Evolutionary conservation across 345 rosid species (phyloP).

Genomic region (Zanthoxylum bungeanum): DNA sequence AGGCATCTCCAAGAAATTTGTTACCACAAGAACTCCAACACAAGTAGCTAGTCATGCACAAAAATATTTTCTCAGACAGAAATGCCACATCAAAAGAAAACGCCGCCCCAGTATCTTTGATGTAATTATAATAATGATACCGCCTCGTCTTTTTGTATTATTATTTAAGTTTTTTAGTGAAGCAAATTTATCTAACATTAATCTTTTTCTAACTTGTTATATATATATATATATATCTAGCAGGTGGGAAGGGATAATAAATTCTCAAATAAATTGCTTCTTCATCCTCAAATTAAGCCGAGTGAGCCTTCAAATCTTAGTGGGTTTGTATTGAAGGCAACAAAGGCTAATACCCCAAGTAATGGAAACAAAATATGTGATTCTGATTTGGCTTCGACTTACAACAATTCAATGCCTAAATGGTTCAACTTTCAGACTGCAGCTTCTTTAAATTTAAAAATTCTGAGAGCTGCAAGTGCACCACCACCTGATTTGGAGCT

Average conservation of each 20-base stretch:
- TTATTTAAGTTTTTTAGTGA: background rate
- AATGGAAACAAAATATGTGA: background rate
- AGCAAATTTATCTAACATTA: background rate
- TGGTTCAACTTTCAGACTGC: background rate
- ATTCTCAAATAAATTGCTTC: background rate
- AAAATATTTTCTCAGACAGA: conserved; percentile 32
- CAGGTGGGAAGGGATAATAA: conserved; percentile 13
- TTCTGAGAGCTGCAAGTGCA: background rate
- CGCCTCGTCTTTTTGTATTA: too few species aligned
- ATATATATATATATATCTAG: background rate
- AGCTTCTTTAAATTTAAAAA: background rate
- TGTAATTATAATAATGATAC: too few species aligned
- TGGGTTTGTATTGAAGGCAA: conserved; percentile 8
- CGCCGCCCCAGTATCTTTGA: conserved; percentile 35
- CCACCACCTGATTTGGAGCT: conserved; percentile 26
- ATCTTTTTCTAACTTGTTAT: background rate
- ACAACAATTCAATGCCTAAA: background rate
- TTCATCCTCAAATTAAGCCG: background rate
- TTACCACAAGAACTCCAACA: conserved; percentile 36
- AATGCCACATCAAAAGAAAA: background rate
- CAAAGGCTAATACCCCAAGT: background rate
- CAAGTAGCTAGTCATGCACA: conserved; percentile 44
- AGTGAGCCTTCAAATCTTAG: background rate
- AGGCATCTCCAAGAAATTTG: conserved; percentile 34
- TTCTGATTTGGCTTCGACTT: background rate